A percentile compares a stretch with the other conserved stretches of the same genome.
Conservation (phyloP, 1,284 basidiomycete species). For the Ceratobasidium sp. region DNA sequence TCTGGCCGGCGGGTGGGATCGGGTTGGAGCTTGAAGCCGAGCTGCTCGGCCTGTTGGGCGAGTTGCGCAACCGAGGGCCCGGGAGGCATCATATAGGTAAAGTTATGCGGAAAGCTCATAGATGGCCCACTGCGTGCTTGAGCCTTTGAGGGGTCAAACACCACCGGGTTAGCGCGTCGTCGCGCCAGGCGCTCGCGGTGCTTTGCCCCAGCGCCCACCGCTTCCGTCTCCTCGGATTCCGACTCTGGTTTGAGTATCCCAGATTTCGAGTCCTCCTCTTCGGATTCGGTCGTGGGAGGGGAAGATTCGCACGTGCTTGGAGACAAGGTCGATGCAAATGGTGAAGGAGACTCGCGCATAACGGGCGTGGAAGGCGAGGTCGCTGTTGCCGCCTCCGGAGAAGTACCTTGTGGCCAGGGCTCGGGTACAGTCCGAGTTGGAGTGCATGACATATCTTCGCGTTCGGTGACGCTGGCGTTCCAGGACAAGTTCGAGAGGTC, state of each 20-base stretch:
- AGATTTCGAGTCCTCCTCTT: slow-evolving; percentile 15
- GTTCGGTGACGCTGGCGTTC: not conserved
- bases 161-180: not conserved
- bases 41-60: not conserved
- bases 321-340: not conserved
- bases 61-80: not conserved
- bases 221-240: not conserved
- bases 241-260: slow-evolving; percentile 1
- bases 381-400: not conserved
- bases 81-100: not conserved
- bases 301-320: slow-evolving; percentile 8
- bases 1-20: not conserved
- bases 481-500: not conserved
- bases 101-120: not conserved
- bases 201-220: not conserved
- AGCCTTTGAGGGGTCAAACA: not conserved
- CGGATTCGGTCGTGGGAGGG: not conserved
- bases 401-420: slow-evolving; percentile 2
- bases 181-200: slow-evolving; percentile 10
- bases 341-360: not conserved
- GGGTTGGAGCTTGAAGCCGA: not conserved
- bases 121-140: not conserved
- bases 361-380: not conserved
- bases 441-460: slow-evolving; percentile 32
- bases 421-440: slow-evolving; percentile 19